Evolutionary conservation across 1,139 yeast species (phyloP).

Genomic region (Eremothecium gossypii): DNA sequence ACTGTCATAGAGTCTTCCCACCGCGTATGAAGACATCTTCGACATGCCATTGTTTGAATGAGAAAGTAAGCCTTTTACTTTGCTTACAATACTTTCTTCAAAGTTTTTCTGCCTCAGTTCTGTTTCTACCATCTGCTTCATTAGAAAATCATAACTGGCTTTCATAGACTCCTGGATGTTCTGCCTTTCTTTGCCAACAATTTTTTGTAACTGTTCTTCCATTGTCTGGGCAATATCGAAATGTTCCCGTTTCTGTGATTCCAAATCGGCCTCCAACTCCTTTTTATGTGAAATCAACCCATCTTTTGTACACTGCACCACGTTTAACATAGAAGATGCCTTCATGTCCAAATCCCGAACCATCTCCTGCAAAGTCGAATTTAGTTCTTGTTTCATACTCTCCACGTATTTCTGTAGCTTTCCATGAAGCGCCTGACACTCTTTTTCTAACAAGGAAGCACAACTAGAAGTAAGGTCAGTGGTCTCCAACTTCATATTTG

Average conservation of each 20-base stretch:
- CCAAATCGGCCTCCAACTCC: background rate
- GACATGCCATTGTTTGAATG: background rate
- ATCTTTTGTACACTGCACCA: background rate
- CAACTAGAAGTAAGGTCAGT: background rate
- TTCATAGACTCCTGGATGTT: slow-evolving; percentile 1
- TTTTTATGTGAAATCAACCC: background rate
- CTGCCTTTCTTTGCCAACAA: slow-evolving; percentile 5
- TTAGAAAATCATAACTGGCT: slow-evolving; percentile 1
- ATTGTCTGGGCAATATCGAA: slow-evolving; percentile 4
- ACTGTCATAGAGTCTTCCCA: background rate
- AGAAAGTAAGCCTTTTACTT: background rate
- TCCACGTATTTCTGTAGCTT: background rate
- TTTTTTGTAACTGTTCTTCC: slow-evolving; percentile 1
- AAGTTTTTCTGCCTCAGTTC: background rate
- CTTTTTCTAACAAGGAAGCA: background rate
- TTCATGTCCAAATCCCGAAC: background rate
- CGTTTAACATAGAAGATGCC: background rate
- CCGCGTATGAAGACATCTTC: slow-evolving; percentile 1
- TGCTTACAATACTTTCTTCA: background rate
- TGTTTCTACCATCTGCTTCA: slow-evolving; percentile 2
- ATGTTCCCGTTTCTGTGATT: slow-evolving; percentile 2
- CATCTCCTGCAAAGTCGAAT: background rate
- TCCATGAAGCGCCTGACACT: background rate
- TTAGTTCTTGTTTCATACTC: slow-evolving; percentile 3
- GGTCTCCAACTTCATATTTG: background rate